Conservation (phyloP, 2,329 filamentous ascomycete species). For the Diaporthe citri region DNA sequence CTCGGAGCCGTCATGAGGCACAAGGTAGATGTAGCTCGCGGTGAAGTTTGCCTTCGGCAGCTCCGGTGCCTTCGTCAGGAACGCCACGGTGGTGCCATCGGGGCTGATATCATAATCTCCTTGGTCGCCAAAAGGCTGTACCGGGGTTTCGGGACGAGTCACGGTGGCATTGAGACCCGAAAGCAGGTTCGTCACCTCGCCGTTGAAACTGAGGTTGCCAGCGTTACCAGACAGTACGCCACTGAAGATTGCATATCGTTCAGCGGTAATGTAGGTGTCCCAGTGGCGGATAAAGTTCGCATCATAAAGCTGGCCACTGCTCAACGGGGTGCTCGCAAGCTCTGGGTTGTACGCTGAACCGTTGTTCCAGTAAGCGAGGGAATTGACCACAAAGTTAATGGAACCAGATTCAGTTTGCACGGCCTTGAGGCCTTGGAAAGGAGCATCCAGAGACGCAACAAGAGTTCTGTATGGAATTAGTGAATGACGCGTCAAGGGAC, state of each 20-base stretch:
- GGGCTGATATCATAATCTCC: conserved; percentile 71
- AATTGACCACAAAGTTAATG: conserved; percentile 58
- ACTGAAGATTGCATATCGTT: conserved; percentile 71
- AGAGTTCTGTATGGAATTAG: conserved; percentile 44
- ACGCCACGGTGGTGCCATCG: conserved; percentile 61
- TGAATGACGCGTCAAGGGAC: background rate
- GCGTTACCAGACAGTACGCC: conserved; percentile 58
- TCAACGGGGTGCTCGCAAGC: conserved; percentile 58
- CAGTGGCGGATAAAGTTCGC: conserved; percentile 71
- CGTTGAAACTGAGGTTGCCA: conserved; percentile 47
- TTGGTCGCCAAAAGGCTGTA: conserved; percentile 63
- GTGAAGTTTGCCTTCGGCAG: conserved; percentile 68
- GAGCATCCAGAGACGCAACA: conserved; percentile 53
- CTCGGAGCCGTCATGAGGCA: conserved; percentile 49
- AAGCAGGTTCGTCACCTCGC: conserved; percentile 51
- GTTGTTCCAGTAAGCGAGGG: conserved; percentile 64
- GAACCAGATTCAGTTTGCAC: conserved; percentile 48
- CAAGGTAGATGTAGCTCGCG: conserved; percentile 51
- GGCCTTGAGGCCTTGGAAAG: conserved; percentile 55
- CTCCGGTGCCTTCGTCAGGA: conserved; percentile 68
- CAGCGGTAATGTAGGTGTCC: conserved; percentile 67
- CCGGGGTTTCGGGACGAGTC: conserved; percentile 56
- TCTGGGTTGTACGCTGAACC: conserved; percentile 69
- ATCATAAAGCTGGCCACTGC: conserved; percentile 67
- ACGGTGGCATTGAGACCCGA: conserved; percentile 50